phyloP scores from a whole-genome alignment of 345 rosid genomes.

The Clausena lansium region DNA sequence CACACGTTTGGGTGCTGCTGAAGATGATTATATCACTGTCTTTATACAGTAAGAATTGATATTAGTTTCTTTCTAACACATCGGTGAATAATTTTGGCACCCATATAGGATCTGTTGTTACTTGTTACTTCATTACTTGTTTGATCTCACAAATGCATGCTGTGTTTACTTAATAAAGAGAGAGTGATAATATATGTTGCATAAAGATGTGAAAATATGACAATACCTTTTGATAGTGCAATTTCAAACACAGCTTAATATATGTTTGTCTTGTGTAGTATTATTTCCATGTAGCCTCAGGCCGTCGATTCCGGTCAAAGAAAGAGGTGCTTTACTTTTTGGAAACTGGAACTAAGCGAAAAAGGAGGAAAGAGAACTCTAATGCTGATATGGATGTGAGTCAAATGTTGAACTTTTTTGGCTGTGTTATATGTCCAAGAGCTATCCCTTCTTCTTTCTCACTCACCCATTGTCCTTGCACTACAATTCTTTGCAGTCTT shows the following conservation, averaged over 20 bases:
- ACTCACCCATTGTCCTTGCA: neutral
- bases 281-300: slow-evolving; percentile 34
- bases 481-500: slow-evolving; percentile 16
- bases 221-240: neutral
- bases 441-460: neutral
- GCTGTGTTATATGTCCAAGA: neutral
- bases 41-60: neutral
- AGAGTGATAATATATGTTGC: neutral
- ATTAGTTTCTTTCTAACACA: neutral
- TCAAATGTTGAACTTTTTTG: neutral
- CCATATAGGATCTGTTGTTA: neutral
- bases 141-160: neutral
- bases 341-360: slow-evolving; percentile 38
- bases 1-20: neutral
- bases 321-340: slow-evolving; percentile 45
- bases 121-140: neutral
- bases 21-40: neutral
- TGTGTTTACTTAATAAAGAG: neutral
- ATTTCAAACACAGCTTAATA: neutral
- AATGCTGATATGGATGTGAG: slow-evolving; percentile 27
- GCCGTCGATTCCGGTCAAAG: slow-evolving; percentile 45
- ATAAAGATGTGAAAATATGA: neutral
- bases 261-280: slow-evolving; percentile 31
- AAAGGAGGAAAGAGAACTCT: slow-evolving; percentile 26
- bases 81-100: neutral